Evolutionary conservation across 441 rosid genomes (phyloP), one percentile per base, ranked within the genome.

Genomic region (Erysimum cheiri): DNA sequence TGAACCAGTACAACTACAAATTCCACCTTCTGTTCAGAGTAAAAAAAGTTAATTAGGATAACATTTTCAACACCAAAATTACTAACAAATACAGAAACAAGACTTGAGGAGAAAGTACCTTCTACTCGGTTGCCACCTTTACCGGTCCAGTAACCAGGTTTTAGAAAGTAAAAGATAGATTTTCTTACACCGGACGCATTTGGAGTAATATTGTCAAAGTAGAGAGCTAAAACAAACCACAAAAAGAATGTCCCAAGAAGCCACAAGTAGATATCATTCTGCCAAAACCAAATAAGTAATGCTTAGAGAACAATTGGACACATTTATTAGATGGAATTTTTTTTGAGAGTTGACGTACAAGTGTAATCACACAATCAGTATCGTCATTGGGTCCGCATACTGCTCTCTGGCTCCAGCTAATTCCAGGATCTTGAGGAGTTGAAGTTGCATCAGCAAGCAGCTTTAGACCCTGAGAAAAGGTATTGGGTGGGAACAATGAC

Each of bases 401-500:
- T 56, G 80, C 62, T 64, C 91, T 87, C 36, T 81, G 36, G 71
- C 83, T 90, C 99, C 99, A 95, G 77, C 86, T 90, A 55, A 95
- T 78, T 64, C 99, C 99, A 39, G 72, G 66, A 75, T 78, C 85
- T 74, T 69, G 80, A 5, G 91, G 85, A 61, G 84, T 80, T 72
- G 75, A 37, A 43, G 89, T 85, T 32, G 97, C 98, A 12, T 43
- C 70, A 48, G 85, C 71, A 60, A 95, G 97, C 31, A 81, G 67
- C n/a, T 59, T 46, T 40, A 92, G 75, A 44, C 87, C 86, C 60
- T 78, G 53, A 8, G 93, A 87, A 33, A 90, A 89, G 74, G 92
- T 92, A 87, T 89, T 92, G 1, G 98, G 98, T 5, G 97, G 93
- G 81, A 86, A 95, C 24, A 95, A 46, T 14, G 98, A 92, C 99